phyloP scores from a whole-genome alignment of 1,284 basidiomycete genomes.

The Trichosporon inkin region DNA sequence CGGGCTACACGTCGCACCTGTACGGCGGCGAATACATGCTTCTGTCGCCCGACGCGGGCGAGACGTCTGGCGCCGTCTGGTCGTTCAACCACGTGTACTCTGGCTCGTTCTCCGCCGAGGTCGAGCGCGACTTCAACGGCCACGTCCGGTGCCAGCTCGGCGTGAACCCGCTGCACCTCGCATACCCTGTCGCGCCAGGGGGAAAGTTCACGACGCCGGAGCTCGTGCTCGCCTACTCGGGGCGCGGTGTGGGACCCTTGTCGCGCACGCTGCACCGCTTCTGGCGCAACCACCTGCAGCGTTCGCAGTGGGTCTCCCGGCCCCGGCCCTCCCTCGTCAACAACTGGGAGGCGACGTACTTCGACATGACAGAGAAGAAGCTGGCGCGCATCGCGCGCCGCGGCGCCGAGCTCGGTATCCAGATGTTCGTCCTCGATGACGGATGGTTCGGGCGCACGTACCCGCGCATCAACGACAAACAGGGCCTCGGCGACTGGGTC shows the following conservation, averaged over 20 bases:
- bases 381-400: slow-evolving; percentile 27
- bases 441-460: slow-evolving; percentile 42
- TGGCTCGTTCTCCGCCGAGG: slow-evolving; percentile 27
- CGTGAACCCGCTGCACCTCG: slow-evolving; percentile 33
- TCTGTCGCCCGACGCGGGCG: slow-evolving; percentile 24
- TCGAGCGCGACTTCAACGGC: slow-evolving; percentile 26
- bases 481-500: slow-evolving; percentile 39
- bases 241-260: slow-evolving; percentile 30
- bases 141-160: slow-evolving; percentile 28
- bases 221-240: slow-evolving; percentile 28
- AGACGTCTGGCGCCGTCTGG: slow-evolving; percentile 26
- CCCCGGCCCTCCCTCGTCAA: slow-evolving; percentile 34
- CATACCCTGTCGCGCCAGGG: slow-evolving; percentile 25
- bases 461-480: slow-evolving; percentile 27
- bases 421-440: slow-evolving; percentile 42
- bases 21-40: slow-evolving; percentile 37
- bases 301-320: slow-evolving; percentile 16
- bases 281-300: slow-evolving; percentile 30
- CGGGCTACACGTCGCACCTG: slow-evolving; percentile 35
- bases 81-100: slow-evolving; percentile 34
- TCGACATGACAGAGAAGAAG: slow-evolving; percentile 30
- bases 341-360: slow-evolving; percentile 42
- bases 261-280: slow-evolving; percentile 29
- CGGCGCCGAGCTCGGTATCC: slow-evolving; percentile 29
- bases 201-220: slow-evolving; percentile 35